These are phyloP conservation scores for Fraxinus quadrangulata DNA, from an alignment of 257 asterid genomes.

Conservation along the genomic window DNA sequence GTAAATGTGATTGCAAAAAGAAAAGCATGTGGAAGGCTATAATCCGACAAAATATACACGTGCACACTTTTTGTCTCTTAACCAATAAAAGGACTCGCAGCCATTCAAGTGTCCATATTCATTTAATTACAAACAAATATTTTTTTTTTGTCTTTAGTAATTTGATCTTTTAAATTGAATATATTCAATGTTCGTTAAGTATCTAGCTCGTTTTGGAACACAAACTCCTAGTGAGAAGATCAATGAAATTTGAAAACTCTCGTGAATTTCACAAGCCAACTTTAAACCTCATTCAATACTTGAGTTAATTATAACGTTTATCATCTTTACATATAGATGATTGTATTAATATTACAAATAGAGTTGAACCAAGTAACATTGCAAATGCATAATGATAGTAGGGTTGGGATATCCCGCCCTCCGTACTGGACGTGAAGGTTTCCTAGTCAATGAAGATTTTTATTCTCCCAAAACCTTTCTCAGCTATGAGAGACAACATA, in stretches of 20 bases:
- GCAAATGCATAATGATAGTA: too few relatives aligned
- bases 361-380: too few relatives aligned
- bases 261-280: neutral
- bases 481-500: too few relatives aligned
- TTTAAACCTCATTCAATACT: neutral
- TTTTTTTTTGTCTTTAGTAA: neutral
- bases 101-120: neutral
- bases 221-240: neutral
- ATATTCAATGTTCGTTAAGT: too few relatives aligned
- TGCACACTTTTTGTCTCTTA: neutral
- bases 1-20: neutral
- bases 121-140: too few relatives aligned
- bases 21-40: neutral
- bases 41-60: neutral
- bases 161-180: neutral
- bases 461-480: too few relatives aligned
- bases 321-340: neutral
- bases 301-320: too few relatives aligned
- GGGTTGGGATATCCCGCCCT: too few relatives aligned
- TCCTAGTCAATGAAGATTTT: too few relatives aligned
- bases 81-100: neutral
- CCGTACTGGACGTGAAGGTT: too few relatives aligned
- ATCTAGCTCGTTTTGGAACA: neutral
- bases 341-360: too few relatives aligned
- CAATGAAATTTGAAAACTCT: too few relatives aligned